These are phyloP conservation scores for Yamadazyma taylorii DNA, from an alignment of 1,139 yeast genomes.

Conservation along the genomic window DNA sequence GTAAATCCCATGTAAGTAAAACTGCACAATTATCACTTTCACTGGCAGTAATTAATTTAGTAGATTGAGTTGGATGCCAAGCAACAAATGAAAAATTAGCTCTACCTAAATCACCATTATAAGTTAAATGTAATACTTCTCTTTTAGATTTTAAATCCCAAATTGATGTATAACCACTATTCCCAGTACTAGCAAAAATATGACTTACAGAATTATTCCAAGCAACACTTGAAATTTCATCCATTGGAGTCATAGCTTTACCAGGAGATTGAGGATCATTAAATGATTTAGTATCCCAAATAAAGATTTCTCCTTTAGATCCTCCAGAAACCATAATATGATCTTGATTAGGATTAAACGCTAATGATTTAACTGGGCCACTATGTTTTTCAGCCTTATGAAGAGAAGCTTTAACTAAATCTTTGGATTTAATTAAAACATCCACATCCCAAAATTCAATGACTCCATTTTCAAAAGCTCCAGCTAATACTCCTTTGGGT, in stretches of 20 bases:
- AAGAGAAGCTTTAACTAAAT: constrained; percentile 43
- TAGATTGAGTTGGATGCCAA: constrained; percentile 87
- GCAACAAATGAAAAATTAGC: constrained; percentile 68
- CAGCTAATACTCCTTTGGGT: constrained; percentile 68
- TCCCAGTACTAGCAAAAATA: constrained; percentile 87
- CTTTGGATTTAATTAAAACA: constrained; percentile 38
- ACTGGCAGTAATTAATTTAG: constrained; percentile 85
- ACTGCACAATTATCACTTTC: constrained; percentile 80
- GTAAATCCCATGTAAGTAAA: constrained; percentile 88
- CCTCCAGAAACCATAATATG: constrained; percentile 87
- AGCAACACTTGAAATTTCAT: constrained; percentile 76
- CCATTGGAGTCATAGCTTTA: constrained; percentile 76
- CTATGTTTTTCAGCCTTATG: constrained; percentile 59
- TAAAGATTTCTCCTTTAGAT: constrained; percentile 76
- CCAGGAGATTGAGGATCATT: constrained; percentile 73
- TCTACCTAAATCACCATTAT: constrained; percentile 54
- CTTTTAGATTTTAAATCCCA: constrained; percentile 91
- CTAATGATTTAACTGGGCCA: constrained; percentile 70
- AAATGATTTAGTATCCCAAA: constrained; percentile 81
- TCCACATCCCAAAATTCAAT: constrained; percentile 76
- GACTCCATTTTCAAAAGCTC: constrained; percentile 83
- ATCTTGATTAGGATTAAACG: constrained; percentile 73
- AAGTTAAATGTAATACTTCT: constrained; percentile 82
- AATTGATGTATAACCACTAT: constrained; percentile 80
- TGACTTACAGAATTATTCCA: constrained; percentile 89